Evolutionary conservation across 2,329 filamentous ascomycete genomes (phyloP).

Genomic region (Exophiala sideris): DNA sequence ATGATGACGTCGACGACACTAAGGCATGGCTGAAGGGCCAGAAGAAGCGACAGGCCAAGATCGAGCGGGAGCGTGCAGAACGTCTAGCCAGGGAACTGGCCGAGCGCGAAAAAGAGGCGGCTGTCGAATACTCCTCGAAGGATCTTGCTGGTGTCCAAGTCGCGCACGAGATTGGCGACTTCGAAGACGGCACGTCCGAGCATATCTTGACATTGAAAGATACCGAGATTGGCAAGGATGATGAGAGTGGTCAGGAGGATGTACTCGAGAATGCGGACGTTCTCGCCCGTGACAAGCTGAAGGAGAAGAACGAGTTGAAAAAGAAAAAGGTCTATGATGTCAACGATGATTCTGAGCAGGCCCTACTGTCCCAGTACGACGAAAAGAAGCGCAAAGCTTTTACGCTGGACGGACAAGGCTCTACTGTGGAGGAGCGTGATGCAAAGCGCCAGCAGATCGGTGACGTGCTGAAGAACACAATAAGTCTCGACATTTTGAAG

Average conservation of each 20-base stretch:
- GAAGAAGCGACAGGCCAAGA: constrained; percentile 92
- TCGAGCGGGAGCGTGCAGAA: constrained; percentile 68
- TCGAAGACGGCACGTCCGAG: constrained; percentile 63
- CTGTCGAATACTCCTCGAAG: constrained; percentile 75
- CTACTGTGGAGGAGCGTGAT: constrained; percentile 61
- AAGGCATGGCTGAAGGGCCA: constrained; percentile 82
- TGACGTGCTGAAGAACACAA: constrained; percentile 62
- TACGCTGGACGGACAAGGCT: constrained; percentile 76
- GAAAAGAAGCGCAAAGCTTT: constrained; percentile 90
- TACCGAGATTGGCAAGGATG: constrained; percentile 60
- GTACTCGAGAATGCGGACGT: constrained; percentile 60
- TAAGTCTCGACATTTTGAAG: constrained; percentile 71
- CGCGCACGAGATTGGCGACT: constrained; percentile 77
- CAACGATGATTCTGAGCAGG: constrained; percentile 65
- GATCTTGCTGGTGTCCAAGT: constrained; percentile 90
- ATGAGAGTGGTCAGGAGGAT: constrained; percentile 82
- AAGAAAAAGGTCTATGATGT: constrained; percentile 96
- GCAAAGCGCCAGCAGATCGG: constrained; percentile 53
- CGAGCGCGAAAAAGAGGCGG: constrained; percentile 66
- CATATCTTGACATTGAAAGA: constrained; percentile 96
- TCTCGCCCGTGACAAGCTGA: constrained; percentile 41
- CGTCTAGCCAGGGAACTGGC: constrained; percentile 71
- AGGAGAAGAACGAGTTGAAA: constrained; percentile 76
- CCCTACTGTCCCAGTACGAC: constrained; percentile 86
- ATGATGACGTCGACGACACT: constrained; percentile 67